These are phyloP conservation scores for Spiromastix sp. DNA, from an alignment of 2,329 filamentous ascomycete genomes.

Conservation along the genomic window DNA sequence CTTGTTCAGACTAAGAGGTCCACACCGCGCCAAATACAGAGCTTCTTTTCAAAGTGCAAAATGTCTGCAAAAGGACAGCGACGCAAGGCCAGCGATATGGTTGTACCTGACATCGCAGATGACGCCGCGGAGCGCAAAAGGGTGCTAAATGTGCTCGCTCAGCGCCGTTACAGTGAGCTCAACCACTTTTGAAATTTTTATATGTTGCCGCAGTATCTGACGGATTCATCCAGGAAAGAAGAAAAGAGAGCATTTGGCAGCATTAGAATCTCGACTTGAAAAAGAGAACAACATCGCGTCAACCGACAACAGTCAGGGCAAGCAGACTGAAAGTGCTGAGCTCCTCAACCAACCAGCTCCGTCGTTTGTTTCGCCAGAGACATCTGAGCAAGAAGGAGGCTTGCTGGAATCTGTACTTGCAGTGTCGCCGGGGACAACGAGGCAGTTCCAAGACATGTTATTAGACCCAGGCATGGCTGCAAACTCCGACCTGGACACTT, in stretches of 20 bases:
- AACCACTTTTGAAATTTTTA: neutral
- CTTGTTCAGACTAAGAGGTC: too few relatives aligned
- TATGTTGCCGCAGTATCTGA: neutral
- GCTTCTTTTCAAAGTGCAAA: too few relatives aligned
- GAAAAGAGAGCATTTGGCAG: constrained; percentile 18
- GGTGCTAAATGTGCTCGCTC: constrained; percentile 44
- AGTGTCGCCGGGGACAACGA: neutral
- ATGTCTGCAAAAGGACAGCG: constrained; percentile 7
- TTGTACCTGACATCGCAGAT: constrained; percentile 40
- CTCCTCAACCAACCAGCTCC: too few relatives aligned
- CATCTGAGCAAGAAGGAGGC: too few relatives aligned
- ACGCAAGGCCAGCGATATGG: constrained; percentile 19
- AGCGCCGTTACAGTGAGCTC: constrained; percentile 40
- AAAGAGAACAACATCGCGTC: neutral
- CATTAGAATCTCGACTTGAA: constrained; percentile 15
- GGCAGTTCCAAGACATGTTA: constrained; percentile 3
- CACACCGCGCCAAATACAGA: too few relatives aligned
- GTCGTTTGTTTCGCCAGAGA: too few relatives aligned
- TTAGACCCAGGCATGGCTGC: neutral
- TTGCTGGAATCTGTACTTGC: too few relatives aligned
- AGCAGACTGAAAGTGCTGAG: too few relatives aligned
- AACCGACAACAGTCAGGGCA: neutral
- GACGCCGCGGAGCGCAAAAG: constrained; percentile 44
- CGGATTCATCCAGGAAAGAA: constrained; percentile 10
- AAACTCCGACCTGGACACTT: constrained; percentile 1